Evolutionary conservation across 768 basidiomycete species (phyloP), one percentile per base, ranked within the genome.

Genomic region (Daedaleopsis nitida): DNA sequence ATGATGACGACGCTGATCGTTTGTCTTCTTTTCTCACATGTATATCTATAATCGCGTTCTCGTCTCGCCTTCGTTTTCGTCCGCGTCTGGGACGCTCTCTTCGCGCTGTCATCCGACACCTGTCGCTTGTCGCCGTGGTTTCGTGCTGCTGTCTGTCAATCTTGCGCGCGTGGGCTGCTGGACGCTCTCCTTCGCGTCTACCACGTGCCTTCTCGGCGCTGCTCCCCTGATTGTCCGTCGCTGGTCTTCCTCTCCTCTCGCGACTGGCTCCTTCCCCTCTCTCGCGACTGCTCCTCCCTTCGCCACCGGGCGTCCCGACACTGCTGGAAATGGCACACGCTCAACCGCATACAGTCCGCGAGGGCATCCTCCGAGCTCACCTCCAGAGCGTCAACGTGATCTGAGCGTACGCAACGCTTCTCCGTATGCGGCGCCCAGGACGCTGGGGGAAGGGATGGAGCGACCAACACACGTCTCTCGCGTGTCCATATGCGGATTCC

Each of bases 311-410:
- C n/a, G n/a, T n/a, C n/a, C n/a, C n/a, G n/a, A n/a, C n/a, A n/a
- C n/a, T 7, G 27, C 27, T 7, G 27, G 27, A 3, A 32, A 3
- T 7, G 3, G 27, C 27, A 32, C 27, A 32, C 27, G 27, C 27
- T 32, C 27, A 32, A 32, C 50, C 12, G 16, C 10, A 17, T 44
- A 19, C 57, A 75, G 80, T 81, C 12, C 77, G 79, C 21, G 81
- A 81, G 53, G 80, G 78, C 17, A 75, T 75, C 58, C 68, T 75
- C 14, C 73, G 71, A 57, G 67, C 71, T 13, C 72, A 75, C 51
- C 66, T 75, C 34, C 69, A 71, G 54, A 72, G 69, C 68, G 68
- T 73, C 55, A 73, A 72, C 53, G 69, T 72, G 48, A 70, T 74
- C 59, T 73, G 63, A 65, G 43, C 45, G 45, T 42, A 2, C 39